phyloP scores from a whole-genome alignment of 192 early-diverging fungal genomes.

The Rhizophagus sp. region DNA sequence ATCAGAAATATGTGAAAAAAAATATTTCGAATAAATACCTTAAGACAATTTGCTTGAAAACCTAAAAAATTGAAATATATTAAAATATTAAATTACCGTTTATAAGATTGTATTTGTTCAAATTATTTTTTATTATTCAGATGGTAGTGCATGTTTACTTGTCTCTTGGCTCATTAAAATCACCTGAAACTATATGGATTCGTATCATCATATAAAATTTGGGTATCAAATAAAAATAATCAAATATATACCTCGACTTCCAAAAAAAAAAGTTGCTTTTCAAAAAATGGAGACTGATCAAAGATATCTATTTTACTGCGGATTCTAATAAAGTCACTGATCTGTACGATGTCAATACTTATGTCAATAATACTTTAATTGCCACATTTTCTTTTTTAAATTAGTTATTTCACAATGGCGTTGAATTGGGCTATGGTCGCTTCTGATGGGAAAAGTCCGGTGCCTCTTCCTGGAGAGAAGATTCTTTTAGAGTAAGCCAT shows the following conservation, averaged over 20 bases:
- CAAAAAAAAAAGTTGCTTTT: too few relatives aligned
- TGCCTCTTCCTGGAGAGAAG: constrained; percentile 43
- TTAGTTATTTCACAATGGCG: constrained; percentile 30
- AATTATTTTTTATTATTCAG: background rate
- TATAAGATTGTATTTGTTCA: background rate
- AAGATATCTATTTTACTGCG: too few relatives aligned
- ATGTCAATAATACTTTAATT: too few relatives aligned
- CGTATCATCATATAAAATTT: background rate
- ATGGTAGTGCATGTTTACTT: background rate
- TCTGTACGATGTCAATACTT: too few relatives aligned
- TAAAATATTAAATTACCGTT: background rate
- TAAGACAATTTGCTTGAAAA: background rate
- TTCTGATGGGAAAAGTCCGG: constrained; percentile 32
- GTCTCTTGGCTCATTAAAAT: background rate
- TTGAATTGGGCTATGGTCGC: constrained; percentile 46
- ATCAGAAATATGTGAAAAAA: background rate
- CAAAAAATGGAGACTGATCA: too few relatives aligned
- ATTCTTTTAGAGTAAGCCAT: constrained; percentile 29
- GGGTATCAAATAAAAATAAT: background rate
- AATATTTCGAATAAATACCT: background rate
- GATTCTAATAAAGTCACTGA: too few relatives aligned
- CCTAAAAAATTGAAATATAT: background rate
- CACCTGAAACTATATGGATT: background rate
- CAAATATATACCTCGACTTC: too few relatives aligned
- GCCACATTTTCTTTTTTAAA: background rate